Base-by-base conservation (phyloP, 2,329 filamentous ascomycete species). In the Aspergillus persii region DNA sequence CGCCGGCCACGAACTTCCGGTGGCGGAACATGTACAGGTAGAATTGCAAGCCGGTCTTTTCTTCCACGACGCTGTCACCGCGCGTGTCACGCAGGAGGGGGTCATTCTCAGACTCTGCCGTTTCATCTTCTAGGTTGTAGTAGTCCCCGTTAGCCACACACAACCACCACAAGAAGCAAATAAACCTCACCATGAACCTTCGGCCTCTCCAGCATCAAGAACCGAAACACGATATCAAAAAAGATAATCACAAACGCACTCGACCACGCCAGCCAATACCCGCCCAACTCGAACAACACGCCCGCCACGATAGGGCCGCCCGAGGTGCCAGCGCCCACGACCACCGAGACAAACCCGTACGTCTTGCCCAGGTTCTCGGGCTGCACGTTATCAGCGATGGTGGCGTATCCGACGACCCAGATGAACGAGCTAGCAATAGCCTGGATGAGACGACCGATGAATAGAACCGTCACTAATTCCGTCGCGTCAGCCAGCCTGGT, bases 21-120 rank as follows among this genome's bases (percentile, higher is more conserved):
- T 77, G 76, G 26, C 68, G 69, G 36, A 81, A 72, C 3, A 82
- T 69, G 26, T 71, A 74, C 18, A 79, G 54, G 27, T 81, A 67
- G 6, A 67, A 69, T 2, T 63, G 50, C 29, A 59, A 41, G 53
- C 56, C 57, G 3, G 33, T 57, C 31, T 60, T 49, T n/a, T 56
- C 31, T 1, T 47, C 58, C 27, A 51, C 39, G 3, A 31, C 2
- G 3, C 11, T 31, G 7, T 23, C 9, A 11, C 46, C 8, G 3
- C 44, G 11, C 18, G 44, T 47, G 4, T 49, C 12, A 5, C 41
- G 29, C 8, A 64, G 31, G 4, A 64, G 54, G 31, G 62, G 62
- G 12, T 55, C 56, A 26, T 54, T 59, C 15, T 64, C 62, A 3
- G 56, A 23, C 18, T 23, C 18, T 23, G 18, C 1, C 18, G 18